phyloP scores from a whole-genome alignment of 352 stramenopile genomes.

The Phytophthora cactorum region DNA sequence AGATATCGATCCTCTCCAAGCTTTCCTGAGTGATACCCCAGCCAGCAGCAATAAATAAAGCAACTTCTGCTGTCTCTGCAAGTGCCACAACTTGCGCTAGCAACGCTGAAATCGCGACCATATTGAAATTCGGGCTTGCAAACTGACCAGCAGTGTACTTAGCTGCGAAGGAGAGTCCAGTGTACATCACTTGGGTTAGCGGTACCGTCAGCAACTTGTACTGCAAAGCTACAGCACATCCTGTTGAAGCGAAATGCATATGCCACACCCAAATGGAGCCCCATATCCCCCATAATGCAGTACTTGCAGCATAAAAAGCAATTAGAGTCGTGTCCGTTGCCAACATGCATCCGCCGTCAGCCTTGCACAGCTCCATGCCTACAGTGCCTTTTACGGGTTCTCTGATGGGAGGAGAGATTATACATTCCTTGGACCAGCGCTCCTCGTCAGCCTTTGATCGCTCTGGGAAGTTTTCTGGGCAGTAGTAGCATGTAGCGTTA shows the following conservation, averaged over 20 bases:
- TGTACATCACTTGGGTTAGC: constrained; percentile 42
- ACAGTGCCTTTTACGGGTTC: constrained; percentile 41
- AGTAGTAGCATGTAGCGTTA: constrained; percentile 45
- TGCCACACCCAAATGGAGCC: constrained; percentile 47
- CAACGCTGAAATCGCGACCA: constrained; percentile 43
- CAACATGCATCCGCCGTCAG: constrained; percentile 43
- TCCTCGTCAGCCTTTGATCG: constrained; percentile 5
- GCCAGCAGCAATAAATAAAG: constrained; percentile 59
- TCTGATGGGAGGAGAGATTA: constrained; percentile 21
- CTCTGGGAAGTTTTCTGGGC: constrained; percentile 34
- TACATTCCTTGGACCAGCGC: constrained; percentile 27
- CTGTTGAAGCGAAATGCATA: constrained; percentile 36
- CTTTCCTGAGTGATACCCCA: constrained; percentile 63
- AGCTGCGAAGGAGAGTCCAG: constrained; percentile 34
- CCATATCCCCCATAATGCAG: constrained; percentile 34
- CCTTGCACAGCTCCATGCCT: constrained; percentile 55
- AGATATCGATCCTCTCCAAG: constrained; percentile 45
- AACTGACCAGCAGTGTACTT: constrained; percentile 41
- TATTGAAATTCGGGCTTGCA: constrained; percentile 40
- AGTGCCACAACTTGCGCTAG: constrained; percentile 49
- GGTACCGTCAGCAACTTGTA: constrained; percentile 51
- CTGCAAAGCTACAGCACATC: constrained; percentile 51
- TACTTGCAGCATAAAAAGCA: constrained; percentile 43
- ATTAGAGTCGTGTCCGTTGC: constrained; percentile 19
- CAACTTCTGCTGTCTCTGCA: constrained; percentile 42